Evolutionary conservation across 495 filamentous ascomycete genomes (phyloP), one percentile per base, ranked within the genome.

Genomic region (Xylaria nigripes): DNA sequence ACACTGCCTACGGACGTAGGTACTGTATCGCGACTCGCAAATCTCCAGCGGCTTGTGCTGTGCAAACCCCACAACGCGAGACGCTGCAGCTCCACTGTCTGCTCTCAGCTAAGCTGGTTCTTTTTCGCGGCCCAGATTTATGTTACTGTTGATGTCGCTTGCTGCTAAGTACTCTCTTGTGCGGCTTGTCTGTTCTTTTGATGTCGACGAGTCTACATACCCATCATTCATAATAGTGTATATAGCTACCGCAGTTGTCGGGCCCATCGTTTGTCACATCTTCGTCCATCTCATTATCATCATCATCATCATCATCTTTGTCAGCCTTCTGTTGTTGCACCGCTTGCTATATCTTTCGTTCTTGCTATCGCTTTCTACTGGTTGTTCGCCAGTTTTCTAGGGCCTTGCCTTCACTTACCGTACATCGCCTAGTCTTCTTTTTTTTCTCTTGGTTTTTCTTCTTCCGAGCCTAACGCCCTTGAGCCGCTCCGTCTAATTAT

Each of bases 401-500:
- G 22, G 12, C 25, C 15, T 34, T 4, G 1, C 29, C 15, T 34
- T 24, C 16, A 7, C n/a, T 36, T 21, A 16, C 32, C 41, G 34
- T 23, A 30, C 32, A 12, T 15, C 32, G 13, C 42, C 41, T 44
- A 38, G 45, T 21, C 49, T 45, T 38, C n/a, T 36, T 16, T 43
- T 9, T 43, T 16, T 54, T 45, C 15, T 3, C 36, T 43, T 38
- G 23, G 32, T 50, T 44, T 34, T 29, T 50, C 42, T 50, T 44
- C 16, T 38, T 32, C 32, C 44, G 21, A 43, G 34, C 13, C 21
- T 36, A 40, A 18, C 45, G 13, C 21, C 21, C 22, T 4, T 15
- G 16, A 48, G 30, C n/a, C 44, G n/a, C 27, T 22, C 22, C 34
- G 36, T 61, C 58, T 55, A 61, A 73, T 61, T 55, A 21, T 59